A percentile compares a stretch with the other conserved stretches of the same genome.
Conservation (phyloP, 2,329 filamentous ascomycete genomes). For the Coniella lustricola region DNA sequence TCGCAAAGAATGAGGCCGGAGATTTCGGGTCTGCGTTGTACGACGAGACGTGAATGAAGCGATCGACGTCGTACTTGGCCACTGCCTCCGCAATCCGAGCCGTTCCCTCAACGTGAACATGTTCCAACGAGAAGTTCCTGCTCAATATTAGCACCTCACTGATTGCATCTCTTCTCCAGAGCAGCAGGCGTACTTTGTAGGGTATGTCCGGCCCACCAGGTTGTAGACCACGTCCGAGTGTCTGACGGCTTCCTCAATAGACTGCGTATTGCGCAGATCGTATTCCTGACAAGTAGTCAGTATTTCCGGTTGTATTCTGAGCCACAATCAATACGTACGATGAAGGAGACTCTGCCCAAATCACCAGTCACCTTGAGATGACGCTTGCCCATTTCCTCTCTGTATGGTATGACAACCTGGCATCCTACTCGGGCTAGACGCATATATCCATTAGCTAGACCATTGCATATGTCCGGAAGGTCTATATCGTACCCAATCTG, state of each 20-base stretch:
- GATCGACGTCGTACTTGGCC: constrained; percentile 96
- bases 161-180: neutral
- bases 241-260: constrained; percentile 91
- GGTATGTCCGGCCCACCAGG: constrained; percentile 86
- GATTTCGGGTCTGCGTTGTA: constrained; percentile 82
- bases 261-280: constrained; percentile 87
- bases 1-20: constrained; percentile 80
- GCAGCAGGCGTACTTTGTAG: constrained; percentile 67
- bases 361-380: constrained; percentile 96
- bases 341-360: constrained; percentile 79
- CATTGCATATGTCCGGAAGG: neutral
- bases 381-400: constrained; percentile 96
- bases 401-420: constrained; percentile 86
- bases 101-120: constrained; percentile 88
- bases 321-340: constrained; percentile 46
- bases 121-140: constrained; percentile 87
- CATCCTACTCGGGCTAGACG: constrained; percentile 78
- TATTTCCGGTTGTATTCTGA: constrained; percentile 11
- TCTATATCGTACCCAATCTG: constrained; percentile 57
- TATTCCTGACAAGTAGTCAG: constrained; percentile 59
- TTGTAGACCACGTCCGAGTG: constrained; percentile 99
- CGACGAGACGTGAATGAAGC: constrained; percentile 93
- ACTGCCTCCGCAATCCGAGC: constrained; percentile 90
- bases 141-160: neutral
- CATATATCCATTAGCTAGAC: constrained; percentile 21